phyloP scores from a whole-genome alignment of 73 alveolate species.

The Uronychia binucleata region DNA sequence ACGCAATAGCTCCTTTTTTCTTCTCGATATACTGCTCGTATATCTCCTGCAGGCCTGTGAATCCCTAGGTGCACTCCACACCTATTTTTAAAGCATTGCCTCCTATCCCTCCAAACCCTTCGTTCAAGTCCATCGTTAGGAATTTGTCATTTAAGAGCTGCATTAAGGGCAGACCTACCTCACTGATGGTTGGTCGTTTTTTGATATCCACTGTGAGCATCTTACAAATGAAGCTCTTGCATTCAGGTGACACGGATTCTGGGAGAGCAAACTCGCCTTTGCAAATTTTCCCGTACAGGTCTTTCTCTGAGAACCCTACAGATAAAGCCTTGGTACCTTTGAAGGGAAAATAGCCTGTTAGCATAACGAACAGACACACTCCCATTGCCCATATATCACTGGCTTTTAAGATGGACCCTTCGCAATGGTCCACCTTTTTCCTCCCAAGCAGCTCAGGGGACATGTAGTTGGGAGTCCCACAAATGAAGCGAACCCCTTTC shows the following conservation, averaged over 20 bases:
- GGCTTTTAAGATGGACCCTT: background rate
- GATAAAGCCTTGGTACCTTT: constrained; percentile 7
- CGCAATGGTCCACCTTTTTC: constrained; percentile 36
- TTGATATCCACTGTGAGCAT: background rate
- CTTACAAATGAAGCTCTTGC: background rate
- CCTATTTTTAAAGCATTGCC: background rate
- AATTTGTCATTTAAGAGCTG: background rate
- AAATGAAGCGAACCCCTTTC: constrained; percentile 30
- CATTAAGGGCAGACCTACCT: background rate
- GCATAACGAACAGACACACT: constrained; percentile 51
- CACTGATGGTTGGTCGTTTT: background rate
- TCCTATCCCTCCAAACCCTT: background rate
- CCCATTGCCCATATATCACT: constrained; percentile 74
- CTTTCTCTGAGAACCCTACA: constrained; percentile 30
- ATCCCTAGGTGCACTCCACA: background rate
- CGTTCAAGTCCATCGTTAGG: too few species aligned
- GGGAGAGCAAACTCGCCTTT: constrained; percentile 1
- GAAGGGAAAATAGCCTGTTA: constrained; percentile 59
- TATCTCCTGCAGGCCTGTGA: background rate
- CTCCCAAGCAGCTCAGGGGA: constrained; percentile 58
- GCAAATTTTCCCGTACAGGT: constrained; percentile 51
- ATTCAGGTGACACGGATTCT: background rate
- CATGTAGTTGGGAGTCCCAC: constrained; percentile 75
- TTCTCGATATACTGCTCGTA: background rate
- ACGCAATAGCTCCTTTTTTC: background rate